Base-by-base conservation (phyloP, 2,329 filamentous ascomycete species). In the Botrytis pseudocinerea region DNA sequence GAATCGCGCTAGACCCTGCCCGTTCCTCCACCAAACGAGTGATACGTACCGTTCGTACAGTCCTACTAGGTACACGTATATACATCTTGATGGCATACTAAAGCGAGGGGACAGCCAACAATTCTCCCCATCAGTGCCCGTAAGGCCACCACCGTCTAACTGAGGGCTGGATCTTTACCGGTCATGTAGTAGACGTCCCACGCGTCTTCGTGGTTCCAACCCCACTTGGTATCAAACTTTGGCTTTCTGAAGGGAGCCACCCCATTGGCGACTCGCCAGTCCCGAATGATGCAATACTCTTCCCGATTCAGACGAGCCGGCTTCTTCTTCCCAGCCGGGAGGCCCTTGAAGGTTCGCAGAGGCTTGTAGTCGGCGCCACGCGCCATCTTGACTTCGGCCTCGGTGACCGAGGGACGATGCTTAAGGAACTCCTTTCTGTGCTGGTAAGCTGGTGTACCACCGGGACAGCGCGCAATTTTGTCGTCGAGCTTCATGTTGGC, bases 381-480 rank as follows among this genome's bases (percentile, higher is more conserved):
- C 2, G 40, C 65, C 65, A 68, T 57, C n/a, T 42, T 68, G 7
- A 68, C 65, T n/a, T 68, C 65, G 35, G 16, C 65, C n/a, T 68
- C 35, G 25, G 65, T 68, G 5, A 28, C 38, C 2, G 0, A 32
- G 65, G 65, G 48, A 14, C 64, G 32, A 20, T 18, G 2, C 0
- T 12, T 28, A 2, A 57, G 10, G 64, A 68, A 68, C 14, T 68
- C 65, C n/a, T 40, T 40, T 1, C 65, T 38, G 4, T 42, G 38
- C 4, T 66, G 32, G 18, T 57, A 68, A 0, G 54, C 28, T 18
- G 48, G 48, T 6, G 65, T 68, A 4, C 48, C 65, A 1, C 65
- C 65, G 1, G 38, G 65, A n/a, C 48, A 68, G 8, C 48, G 48
- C 12, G 5, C 48, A 3, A 68, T 57, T 0, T 2, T 57, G n/a